Percentiles rank a stretch among this genome's conserved stretches.
These are phyloP conservation scores for Eutrema yunnanense DNA, from an alignment of 345 rosid genomes.

Conservation along the genomic window DNA sequence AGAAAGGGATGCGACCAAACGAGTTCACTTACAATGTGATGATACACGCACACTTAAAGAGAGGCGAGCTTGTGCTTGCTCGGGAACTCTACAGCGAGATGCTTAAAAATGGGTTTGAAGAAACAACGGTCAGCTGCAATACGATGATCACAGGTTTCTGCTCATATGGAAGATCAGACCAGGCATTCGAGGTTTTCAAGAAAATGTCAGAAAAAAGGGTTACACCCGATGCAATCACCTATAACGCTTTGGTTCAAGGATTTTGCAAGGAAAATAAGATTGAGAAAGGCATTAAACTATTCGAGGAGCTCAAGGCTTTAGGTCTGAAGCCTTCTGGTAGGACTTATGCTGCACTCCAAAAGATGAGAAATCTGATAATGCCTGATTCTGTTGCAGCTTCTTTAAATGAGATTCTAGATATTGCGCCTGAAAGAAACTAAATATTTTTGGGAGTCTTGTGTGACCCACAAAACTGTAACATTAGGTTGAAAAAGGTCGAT, in stretches of 20 bases:
- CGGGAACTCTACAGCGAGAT: constrained; percentile 39
- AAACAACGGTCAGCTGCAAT: constrained; percentile 43
- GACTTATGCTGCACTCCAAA: constrained; percentile 6
- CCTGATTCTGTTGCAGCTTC: constrained; percentile 7
- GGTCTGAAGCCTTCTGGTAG: constrained; percentile 18
- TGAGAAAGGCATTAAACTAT: constrained; percentile 18
- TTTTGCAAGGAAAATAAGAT: constrained; percentile 42
- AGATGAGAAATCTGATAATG: constrained; percentile 10
- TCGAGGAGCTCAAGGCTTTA: constrained; percentile 16
- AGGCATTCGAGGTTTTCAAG: constrained; percentile 47
- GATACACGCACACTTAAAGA: constrained; percentile 54
- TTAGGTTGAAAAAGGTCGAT: neutral
- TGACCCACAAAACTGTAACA: neutral
- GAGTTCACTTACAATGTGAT: constrained; percentile 53
- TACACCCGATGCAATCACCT: constrained; percentile 37
- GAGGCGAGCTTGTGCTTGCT: constrained; percentile 44
- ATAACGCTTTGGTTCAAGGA: constrained; percentile 41
- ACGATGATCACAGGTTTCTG: constrained; percentile 47
- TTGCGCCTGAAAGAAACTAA: constrained; percentile 3
- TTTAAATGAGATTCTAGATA: constrained; percentile 10
- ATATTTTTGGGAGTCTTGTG: neutral
- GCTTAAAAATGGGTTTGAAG: constrained; percentile 41
- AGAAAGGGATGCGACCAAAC: constrained; percentile 48
- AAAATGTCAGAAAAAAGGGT: constrained; percentile 54
- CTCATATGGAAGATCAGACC: constrained; percentile 28